A percentile compares a stretch with the other conserved stretches of the same genome.
Conservation (phyloP, 495 filamentous ascomycete genomes). For the Cercophora sp. region DNA sequence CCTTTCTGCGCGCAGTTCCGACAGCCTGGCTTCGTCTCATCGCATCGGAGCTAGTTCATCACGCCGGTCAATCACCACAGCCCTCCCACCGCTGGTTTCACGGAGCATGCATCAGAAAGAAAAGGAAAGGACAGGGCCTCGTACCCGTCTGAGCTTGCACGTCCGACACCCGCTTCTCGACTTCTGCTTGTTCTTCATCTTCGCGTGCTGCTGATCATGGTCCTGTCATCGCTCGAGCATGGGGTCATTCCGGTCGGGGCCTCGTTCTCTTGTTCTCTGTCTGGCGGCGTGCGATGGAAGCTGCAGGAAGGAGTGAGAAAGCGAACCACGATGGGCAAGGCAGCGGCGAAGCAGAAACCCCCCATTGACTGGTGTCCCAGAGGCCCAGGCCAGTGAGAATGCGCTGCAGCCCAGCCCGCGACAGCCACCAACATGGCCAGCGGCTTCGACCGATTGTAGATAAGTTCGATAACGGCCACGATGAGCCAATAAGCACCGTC, state of each 20-base stretch:
- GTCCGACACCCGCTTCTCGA: slow-evolving; percentile 31
- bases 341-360: not conserved
- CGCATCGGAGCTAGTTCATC: slow-evolving; percentile 25
- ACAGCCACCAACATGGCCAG: not conserved
- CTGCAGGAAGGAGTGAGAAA: not conserved
- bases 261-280: not conserved
- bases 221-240: not conserved
- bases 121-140: slow-evolving; percentile 1
- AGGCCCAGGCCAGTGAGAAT: slow-evolving; percentile 6
- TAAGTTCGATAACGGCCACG: not conserved
- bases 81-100: not conserved
- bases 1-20: slow-evolving; percentile 29
- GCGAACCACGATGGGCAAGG: not conserved
- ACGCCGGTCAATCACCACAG: slow-evolving; percentile 1
- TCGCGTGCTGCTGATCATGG: slow-evolving; percentile 1
- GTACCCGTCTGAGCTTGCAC: slow-evolving; percentile 31
- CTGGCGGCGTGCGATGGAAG: not conserved
- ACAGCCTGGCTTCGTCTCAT: slow-evolving; percentile 30
- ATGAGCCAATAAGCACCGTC: not conserved
- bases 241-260: not conserved
- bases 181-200: slow-evolving; percentile 34
- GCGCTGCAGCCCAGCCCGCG: slow-evolving; percentile 1
- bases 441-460: not conserved
- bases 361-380: not conserved
- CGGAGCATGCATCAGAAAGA: not conserved